A percentile compares a stretch with the other conserved stretches of the same genome.
Evolutionary conservation across 768 basidiomycete genomes (phyloP).

Genomic region (Xerocomellus intermedius): DNA sequence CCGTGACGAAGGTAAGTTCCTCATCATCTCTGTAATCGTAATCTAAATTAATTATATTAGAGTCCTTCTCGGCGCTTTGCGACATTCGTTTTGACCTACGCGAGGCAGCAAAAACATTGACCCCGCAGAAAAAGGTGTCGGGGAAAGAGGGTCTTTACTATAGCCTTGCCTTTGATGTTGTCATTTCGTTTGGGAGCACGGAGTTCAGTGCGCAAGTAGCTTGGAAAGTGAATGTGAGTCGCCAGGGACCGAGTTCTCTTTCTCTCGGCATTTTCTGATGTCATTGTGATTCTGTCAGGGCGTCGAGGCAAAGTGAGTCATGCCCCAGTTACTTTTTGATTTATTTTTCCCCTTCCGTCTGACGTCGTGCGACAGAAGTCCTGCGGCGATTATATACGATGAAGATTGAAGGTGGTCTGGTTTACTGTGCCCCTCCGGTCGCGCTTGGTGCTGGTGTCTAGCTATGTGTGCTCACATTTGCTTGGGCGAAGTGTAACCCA

Average conservation of each 20-base stretch:
- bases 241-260: too few relatives aligned
- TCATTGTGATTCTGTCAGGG: not conserved
- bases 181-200: slow-evolving; percentile 15
- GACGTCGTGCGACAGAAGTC: not conserved
- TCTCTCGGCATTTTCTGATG: not conserved
- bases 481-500: not conserved
- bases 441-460: not conserved
- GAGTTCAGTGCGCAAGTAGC: slow-evolving; percentile 27
- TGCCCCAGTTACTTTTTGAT: too few relatives aligned
- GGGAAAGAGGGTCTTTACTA: slow-evolving; percentile 8
- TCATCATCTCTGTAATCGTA: accelerated
- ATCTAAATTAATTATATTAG: slow-evolving; percentile 1
- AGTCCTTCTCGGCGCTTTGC: slow-evolving; percentile 14
- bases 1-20: not conserved
- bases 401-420: not conserved
- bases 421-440: not conserved
- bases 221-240: slow-evolving; percentile 12
- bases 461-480: not conserved
- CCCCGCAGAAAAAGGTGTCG: not conserved
- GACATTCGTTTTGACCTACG: slow-evolving; percentile 2
- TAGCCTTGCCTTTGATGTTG: slow-evolving; percentile 1
- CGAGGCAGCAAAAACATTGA: slow-evolving; percentile 2
- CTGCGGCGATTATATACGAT: slow-evolving; percentile 7
- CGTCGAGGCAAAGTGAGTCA: slow-evolving; percentile 9
- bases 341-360: not conserved